Conservation (phyloP, 1,284 basidiomycete species). For the Caloboletus firmus region DNA sequence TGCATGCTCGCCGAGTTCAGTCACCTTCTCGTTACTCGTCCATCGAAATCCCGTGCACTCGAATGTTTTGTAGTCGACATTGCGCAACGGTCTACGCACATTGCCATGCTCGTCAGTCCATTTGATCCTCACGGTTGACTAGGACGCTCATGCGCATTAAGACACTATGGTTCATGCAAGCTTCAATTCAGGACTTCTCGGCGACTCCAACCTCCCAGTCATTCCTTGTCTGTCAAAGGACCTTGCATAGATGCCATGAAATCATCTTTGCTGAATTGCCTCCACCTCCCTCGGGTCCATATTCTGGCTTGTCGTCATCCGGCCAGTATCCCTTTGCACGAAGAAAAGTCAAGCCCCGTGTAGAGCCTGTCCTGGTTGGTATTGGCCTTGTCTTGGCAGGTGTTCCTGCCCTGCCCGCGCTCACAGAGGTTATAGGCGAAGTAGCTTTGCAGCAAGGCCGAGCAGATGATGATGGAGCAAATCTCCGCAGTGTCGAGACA, state of each 20-base stretch:
- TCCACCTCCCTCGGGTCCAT: conserved; percentile 62
- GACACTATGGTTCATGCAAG: conserved; percentile 99
- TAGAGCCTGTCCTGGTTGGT: conserved; percentile 80
- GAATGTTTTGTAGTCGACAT: conserved; percentile 89
- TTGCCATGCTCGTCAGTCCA: conserved; percentile 84
- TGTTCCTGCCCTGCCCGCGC: conserved; percentile 71
- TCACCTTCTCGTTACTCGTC: conserved; percentile 88
- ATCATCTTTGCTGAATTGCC: conserved; percentile 94
- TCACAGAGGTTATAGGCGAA: conserved; percentile 74
- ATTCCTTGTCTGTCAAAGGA: conserved; percentile 90
- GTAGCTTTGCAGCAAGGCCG: conserved; percentile 91
- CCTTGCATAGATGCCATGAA: conserved; percentile 91
- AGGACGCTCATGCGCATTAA: conserved; percentile 37
- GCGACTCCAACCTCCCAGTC: conserved; percentile 68
- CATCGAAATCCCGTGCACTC: conserved; percentile 85
- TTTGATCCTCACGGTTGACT: conserved; percentile 12
- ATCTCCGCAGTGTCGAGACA: conserved; percentile 50
- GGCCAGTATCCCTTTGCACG: conserved; percentile 49
- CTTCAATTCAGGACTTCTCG: conserved; percentile 85
- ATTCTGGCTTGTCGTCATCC: conserved; percentile 53
- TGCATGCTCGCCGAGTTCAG: conserved; percentile 42
- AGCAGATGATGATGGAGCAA: conserved; percentile 53
- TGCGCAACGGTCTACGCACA: conserved; percentile 87
- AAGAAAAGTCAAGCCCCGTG: conserved; percentile 70
- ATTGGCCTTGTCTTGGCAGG: conserved; percentile 83